Evolutionary conservation across 2,329 filamentous ascomycete genomes (phyloP).

Genomic region (Nothophoma quercina): DNA sequence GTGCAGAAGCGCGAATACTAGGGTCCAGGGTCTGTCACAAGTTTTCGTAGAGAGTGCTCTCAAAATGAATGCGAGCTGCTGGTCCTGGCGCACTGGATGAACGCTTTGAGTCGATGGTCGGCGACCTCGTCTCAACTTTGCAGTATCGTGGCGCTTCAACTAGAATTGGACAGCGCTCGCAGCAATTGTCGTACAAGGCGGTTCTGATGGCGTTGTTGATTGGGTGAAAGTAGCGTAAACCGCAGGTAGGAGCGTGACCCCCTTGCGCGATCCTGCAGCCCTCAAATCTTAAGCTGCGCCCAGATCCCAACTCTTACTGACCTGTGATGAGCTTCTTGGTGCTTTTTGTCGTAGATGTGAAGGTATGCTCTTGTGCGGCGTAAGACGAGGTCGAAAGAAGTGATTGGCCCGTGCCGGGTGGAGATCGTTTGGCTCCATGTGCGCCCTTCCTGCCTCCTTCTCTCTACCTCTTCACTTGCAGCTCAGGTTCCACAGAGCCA

Average conservation of each 20-base stretch:
- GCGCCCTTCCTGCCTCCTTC: conserved; percentile 7
- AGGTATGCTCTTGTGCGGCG: not conserved
- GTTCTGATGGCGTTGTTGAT: conserved; percentile 1
- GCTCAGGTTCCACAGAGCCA: not conserved
- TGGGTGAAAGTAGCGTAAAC: conserved; percentile 3
- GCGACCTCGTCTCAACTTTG: conserved; percentile 13
- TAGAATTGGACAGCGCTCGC: conserved; percentile 3
- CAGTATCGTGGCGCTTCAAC: conserved; percentile 21
- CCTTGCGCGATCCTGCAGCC: conserved; percentile 12
- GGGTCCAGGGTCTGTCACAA: conserved; percentile 14
- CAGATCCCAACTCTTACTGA: not conserved
- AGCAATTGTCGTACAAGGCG: conserved; percentile 14
- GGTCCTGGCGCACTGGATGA: conserved; percentile 3
- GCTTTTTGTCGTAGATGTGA: conserved; percentile 8
- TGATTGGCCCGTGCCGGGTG: conserved; percentile 9
- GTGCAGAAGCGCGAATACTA: conserved; percentile 10
- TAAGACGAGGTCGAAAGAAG: not conserved
- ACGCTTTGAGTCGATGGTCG: not conserved
- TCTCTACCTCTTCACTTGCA: conserved; percentile 5
- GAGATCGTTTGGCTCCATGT: not conserved
- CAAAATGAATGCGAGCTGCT: conserved; percentile 10
- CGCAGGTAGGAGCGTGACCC: not conserved
- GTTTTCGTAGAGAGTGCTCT: not conserved
- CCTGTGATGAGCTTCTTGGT: not conserved
- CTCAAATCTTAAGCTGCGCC: not conserved